Evolutionary conservation across 352 stramenopile species (phyloP).

Genomic region (Phytophthora tentaculata): DNA sequence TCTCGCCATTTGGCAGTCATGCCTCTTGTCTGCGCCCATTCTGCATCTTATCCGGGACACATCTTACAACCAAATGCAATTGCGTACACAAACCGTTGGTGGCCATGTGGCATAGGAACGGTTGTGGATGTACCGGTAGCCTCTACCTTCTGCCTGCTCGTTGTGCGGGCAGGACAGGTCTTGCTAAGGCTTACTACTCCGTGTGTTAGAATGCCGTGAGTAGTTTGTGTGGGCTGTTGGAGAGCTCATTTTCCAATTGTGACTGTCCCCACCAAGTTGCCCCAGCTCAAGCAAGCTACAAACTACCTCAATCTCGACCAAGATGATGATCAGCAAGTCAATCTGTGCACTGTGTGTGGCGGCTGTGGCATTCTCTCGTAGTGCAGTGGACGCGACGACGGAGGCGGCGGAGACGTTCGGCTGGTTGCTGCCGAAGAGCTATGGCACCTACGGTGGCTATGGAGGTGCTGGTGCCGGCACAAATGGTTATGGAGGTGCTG

Average conservation of each 20-base stretch:
- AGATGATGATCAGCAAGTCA: conserved; percentile 11
- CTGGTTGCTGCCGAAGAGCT: conserved; percentile 9
- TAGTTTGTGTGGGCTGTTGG: not conserved
- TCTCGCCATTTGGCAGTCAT: no score
- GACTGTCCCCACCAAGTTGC: not conserved
- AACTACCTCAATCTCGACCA: not conserved
- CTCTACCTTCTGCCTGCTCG: not conserved
- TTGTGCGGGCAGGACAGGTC: not conserved
- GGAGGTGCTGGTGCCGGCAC: not conserved
- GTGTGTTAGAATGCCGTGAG: no score
- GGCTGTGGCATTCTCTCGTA: conserved; percentile 6
- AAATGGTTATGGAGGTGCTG: not conserved
- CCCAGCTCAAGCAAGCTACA: not conserved
- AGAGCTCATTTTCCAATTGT: not conserved
- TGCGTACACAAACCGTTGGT: no score
- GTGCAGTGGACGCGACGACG: conserved; percentile 8
- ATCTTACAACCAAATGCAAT: no score
- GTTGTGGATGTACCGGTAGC: not conserved
- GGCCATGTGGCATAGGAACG: not conserved
- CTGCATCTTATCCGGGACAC: no score
- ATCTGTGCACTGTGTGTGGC: conserved; percentile 22
- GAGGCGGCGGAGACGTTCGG: conserved; percentile 13
- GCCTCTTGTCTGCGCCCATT: no score
- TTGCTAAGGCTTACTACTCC: no score
- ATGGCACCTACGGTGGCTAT: conserved; percentile 14